These are phyloP conservation scores for Geotrichum siamense DNA, from an alignment of 1,139 yeast species.

Conservation along the genomic window DNA sequence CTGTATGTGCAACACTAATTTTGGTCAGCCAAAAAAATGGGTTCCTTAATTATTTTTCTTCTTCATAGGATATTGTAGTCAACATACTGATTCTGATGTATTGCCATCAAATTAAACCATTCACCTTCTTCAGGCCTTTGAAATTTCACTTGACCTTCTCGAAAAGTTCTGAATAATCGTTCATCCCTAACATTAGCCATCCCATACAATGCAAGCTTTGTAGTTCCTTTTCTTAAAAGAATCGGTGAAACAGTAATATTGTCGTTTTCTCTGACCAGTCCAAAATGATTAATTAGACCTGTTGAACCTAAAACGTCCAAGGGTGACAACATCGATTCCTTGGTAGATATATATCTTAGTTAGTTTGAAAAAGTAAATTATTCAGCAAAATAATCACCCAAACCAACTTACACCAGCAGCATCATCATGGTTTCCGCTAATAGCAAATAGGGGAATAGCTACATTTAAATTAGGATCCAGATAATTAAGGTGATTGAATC, in stretches of 20 bases:
- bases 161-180: conserved; percentile 70
- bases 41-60: background rate
- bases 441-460: conserved; percentile 88
- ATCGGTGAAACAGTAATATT: conserved; percentile 71
- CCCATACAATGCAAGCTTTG: conserved; percentile 83
- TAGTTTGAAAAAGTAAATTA: background rate
- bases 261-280: conserved; percentile 72
- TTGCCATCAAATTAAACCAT: conserved; percentile 81
- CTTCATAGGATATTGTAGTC: no score
- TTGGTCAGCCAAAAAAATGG: background rate
- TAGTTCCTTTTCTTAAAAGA: conserved; percentile 69
- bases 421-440: conserved; percentile 96
- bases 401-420: conserved; percentile 64
- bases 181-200: conserved; percentile 87
- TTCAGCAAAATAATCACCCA: background rate
- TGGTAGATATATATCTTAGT: background rate
- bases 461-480: conserved; percentile 87
- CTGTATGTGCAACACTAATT: conserved; percentile 60
- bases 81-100: conserved; percentile 71
- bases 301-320: conserved; percentile 75
- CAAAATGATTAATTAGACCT: conserved; percentile 86
- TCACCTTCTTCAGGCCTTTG: conserved; percentile 55
- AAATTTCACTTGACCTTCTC: conserved; percentile 74
- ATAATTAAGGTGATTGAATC: conserved; percentile 65
- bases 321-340: conserved; percentile 60